Evolutionary conservation across 768 basidiomycete genomes (phyloP).

Genomic region (Kwoniella dejecticola): DNA sequence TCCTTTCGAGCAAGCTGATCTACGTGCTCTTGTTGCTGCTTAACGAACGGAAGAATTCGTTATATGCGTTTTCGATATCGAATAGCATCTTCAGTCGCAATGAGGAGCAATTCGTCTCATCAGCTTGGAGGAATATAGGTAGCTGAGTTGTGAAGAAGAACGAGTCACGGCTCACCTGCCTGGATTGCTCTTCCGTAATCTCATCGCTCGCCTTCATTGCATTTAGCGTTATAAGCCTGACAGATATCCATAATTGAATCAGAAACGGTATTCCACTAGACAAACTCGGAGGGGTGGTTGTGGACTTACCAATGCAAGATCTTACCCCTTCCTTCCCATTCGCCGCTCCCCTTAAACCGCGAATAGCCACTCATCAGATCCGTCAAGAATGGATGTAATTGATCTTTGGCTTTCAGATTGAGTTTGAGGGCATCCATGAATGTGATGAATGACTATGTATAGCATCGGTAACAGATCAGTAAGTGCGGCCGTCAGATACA

Average conservation of each 20-base stretch:
- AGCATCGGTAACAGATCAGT: not conserved
- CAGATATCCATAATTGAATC: not conserved
- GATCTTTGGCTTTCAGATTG: conserved; percentile 91
- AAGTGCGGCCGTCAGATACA: too few relatives aligned
- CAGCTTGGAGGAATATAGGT: too few relatives aligned
- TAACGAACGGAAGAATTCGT: conserved; percentile 71
- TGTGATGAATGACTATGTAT: conserved; percentile 85
- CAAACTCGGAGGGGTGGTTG: not conserved
- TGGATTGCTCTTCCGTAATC: conserved; percentile 88
- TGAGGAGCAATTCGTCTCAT: not conserved
- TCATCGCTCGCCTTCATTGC: conserved; percentile 97
- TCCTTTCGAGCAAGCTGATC: too few relatives aligned
- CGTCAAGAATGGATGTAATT: conserved; percentile 88
- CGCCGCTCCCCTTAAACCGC: conserved; percentile 88
- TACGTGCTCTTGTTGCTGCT: conserved; percentile 34
- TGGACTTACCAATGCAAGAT: conserved; percentile 82
- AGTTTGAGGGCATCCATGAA: conserved; percentile 97
- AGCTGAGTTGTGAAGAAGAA: not conserved
- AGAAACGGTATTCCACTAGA: too few relatives aligned
- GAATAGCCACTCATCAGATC: conserved; percentile 95
- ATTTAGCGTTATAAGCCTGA: conserved; percentile 91
- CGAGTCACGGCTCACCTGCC: conserved; percentile 66
- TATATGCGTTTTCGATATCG: conserved; percentile 94
- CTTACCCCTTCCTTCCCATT: conserved; percentile 92
- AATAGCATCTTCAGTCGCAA: conserved; percentile 80